Evolutionary conservation across 495 filamentous ascomycete genomes (phyloP), one percentile per base, ranked within the genome.

Genomic region (Penicillium coprophilum): DNA sequence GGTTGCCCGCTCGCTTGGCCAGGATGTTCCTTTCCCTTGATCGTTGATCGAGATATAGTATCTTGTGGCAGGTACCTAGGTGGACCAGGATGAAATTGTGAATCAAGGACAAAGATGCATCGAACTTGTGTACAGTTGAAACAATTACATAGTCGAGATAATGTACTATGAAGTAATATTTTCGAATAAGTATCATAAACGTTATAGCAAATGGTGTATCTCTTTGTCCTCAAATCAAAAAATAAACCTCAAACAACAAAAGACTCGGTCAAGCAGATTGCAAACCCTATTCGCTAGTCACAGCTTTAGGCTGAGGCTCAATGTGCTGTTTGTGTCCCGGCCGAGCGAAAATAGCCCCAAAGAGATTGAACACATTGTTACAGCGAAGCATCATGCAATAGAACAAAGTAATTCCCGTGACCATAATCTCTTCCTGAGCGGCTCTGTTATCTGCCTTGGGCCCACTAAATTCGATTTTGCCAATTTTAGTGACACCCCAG

Each of bases 371-470:
- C n/a, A 70, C 46, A 49, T 63, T 71, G 23, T 50, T 64, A 10
- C 40, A 32, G 2, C 71, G 55, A n/a, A 64, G 15, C 17, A 59
- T 24, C 67, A 74, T 71, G 24, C 61, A 62, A 32, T 64, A 70
- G 27, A 58, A 59, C 28, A 74, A 44, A 31, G 68, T 68, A 12
- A 72, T 23, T 1, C 69, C 67, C 4, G 64, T 66, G 9, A 73
- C 63, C 15, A 75, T 61, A 38, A 75, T 66, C 56, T 75, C 70
- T 47, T 75, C 68, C n/a, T 64, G 50, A 15, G 55, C 56, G 20
- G 52, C 62, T 51, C 52, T 13, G 17, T 44, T 46, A 20, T 64
- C 3, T 0, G 59, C 53, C 23, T 44, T 44, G n/a, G 60, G 55
- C 5, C 68, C 70, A 55, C 69, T 53, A 38, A 73, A 65, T 49